Conservation (phyloP, 2,329 filamentous ascomycete species). For the Epichloe baconii region DNA sequence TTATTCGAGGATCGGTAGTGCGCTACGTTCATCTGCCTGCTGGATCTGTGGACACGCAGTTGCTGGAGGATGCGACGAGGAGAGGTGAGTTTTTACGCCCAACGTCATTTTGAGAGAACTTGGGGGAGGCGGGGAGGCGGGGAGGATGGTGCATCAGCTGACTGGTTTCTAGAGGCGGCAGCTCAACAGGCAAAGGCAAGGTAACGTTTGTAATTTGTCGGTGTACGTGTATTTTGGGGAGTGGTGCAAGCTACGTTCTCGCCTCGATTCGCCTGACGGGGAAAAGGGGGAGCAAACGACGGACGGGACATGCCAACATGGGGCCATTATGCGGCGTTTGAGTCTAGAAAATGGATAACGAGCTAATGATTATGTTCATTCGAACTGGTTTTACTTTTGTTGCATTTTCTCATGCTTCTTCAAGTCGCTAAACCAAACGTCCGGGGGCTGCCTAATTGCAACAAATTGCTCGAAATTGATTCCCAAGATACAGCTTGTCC, state of each 20-base stretch:
- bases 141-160: neutral
- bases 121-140: no score
- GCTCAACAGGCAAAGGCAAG: constrained; percentile 45
- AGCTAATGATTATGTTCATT: neutral
- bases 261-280: neutral
- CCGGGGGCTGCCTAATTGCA: neutral
- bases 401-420: neutral
- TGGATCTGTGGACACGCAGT: constrained; percentile 67
- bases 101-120: no score
- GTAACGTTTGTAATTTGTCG: constrained; percentile 13
- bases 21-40: constrained; percentile 83
- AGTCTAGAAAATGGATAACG: neutral
- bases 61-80: constrained; percentile 83
- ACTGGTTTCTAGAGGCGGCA: constrained; percentile 33
- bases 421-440: neutral
- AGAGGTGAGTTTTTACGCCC: constrained; percentile 44
- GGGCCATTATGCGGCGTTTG: constrained; percentile 1
- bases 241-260: neutral
- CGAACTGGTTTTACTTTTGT: no score
- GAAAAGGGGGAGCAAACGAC: neutral
- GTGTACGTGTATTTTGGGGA: neutral
- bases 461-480: neutral
- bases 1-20: constrained; percentile 86
- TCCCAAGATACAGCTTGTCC: constrained; percentile 5
- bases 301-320: neutral